A percentile compares a stretch with the other conserved stretches of the same genome.
phyloP scores from a whole-genome alignment of 1,284 basidiomycete genomes.

The Cystobasidium pallidum region DNA sequence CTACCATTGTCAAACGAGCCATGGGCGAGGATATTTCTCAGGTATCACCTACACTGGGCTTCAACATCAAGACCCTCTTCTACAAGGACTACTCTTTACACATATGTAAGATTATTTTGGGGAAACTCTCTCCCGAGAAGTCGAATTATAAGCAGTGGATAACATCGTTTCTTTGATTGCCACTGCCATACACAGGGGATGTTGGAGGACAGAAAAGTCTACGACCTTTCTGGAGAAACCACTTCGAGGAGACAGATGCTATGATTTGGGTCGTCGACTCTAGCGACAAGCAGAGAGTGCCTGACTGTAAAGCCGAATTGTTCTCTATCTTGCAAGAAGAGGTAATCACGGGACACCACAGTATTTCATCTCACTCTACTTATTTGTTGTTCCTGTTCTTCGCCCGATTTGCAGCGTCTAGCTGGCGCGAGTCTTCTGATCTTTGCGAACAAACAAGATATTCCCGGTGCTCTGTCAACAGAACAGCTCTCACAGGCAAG shows the following conservation, averaged over 20 bases:
- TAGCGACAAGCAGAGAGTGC: conserved; percentile 82
- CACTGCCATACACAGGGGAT: conserved; percentile 68
- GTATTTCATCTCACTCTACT: not conserved
- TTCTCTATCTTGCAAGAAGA: conserved; percentile 85
- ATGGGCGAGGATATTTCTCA: conserved; percentile 84
- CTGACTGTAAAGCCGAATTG: conserved; percentile 85
- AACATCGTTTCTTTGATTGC: not conserved
- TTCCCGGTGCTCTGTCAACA: conserved; percentile 80
- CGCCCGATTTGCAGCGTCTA: conserved; percentile 67
- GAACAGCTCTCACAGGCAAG: conserved; percentile 80
- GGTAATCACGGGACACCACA: conserved; percentile 60
- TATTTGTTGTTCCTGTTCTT: not conserved
- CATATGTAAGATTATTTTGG: conserved; percentile 54
- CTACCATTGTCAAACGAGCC: conserved; percentile 93
- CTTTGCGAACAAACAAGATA: conserved; percentile 99
- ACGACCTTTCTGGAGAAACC: conserved; percentile 97
- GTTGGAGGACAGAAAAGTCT: conserved; percentile 95
- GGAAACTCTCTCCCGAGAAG: not conserved
- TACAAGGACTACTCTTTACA: conserved; percentile 89
- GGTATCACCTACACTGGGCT: conserved; percentile 92
- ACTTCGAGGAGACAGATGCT: conserved; percentile 98
- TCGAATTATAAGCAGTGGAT: not conserved
- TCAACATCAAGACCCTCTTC: conserved; percentile 96
- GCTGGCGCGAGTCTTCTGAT: conserved; percentile 92
- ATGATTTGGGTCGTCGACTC: conserved; percentile 99